phyloP scores from a whole-genome alignment of 495 filamentous ascomycete species.

The Xylaria cubensis region DNA sequence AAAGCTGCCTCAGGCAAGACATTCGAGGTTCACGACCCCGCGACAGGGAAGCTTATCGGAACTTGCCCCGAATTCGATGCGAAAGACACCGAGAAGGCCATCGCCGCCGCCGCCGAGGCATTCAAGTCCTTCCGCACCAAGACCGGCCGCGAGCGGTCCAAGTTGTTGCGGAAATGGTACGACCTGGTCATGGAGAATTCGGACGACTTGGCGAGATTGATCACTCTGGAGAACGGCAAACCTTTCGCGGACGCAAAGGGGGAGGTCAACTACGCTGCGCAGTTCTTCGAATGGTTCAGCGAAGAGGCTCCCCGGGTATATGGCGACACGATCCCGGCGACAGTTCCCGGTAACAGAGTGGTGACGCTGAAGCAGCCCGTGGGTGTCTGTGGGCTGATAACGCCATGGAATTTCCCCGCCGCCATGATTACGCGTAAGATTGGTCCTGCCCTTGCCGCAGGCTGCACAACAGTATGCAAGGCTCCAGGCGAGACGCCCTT shows the following conservation, averaged over 20 bases:
- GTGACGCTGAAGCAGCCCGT: constrained; percentile 85
- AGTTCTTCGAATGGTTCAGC: constrained; percentile 84
- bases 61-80: constrained; percentile 81
- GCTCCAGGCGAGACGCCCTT: constrained; percentile 86
- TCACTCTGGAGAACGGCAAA: constrained; percentile 87
- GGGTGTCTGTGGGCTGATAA: constrained; percentile 93
- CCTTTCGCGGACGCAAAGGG: constrained; percentile 74
- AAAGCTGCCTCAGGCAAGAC: constrained; percentile 76
- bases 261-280: constrained; percentile 75
- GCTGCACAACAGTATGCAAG: constrained; percentile 86
- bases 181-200: constrained; percentile 85
- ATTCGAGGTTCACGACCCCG: constrained; percentile 83
- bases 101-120: constrained; percentile 75
- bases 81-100: constrained; percentile 78
- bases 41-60: constrained; percentile 79
- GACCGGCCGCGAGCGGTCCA: constrained; percentile 80
- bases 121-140: constrained; percentile 76
- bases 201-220: constrained; percentile 87
- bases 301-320: constrained; percentile 77
- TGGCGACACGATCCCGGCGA: constrained; percentile 77
- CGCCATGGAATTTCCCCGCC: constrained; percentile 95
- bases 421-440: constrained; percentile 94
- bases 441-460: constrained; percentile 75
- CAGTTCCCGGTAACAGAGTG: constrained; percentile 73
- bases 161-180: constrained; percentile 88